These are phyloP conservation scores for Fusarium nygamai DNA, from an alignment of 2,329 filamentous ascomycete genomes.

Conservation along the genomic window DNA sequence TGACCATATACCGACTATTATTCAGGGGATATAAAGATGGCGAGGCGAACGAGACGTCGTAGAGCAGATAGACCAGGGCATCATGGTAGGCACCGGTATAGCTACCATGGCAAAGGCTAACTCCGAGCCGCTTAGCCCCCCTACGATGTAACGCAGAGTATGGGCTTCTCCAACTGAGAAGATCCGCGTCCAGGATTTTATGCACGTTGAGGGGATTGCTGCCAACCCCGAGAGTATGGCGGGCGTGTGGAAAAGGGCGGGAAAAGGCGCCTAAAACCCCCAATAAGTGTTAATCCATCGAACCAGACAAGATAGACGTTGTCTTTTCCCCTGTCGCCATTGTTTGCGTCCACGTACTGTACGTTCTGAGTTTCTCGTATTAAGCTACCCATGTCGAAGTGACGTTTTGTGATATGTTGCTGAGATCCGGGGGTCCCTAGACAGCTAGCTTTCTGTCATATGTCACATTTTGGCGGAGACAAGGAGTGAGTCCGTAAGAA, in stretches of 20 bases:
- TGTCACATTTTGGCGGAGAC: slow-evolving; percentile 24
- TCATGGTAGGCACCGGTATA: slow-evolving; percentile 2
- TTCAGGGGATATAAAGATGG: background rate
- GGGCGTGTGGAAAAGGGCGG: slow-evolving; percentile 22
- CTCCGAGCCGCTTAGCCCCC: slow-evolving; percentile 11
- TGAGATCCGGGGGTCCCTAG: slow-evolving; percentile 20
- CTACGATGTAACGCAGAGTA: slow-evolving; percentile 38
- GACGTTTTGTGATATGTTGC: slow-evolving; percentile 18
- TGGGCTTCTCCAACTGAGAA: slow-evolving; percentile 27
- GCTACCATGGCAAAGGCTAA: background rate
- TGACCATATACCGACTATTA: background rate
- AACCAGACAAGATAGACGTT: slow-evolving; percentile 1
- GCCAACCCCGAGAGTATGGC: slow-evolving; percentile 24
- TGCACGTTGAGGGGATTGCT: slow-evolving; percentile 25
- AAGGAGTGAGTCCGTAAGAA: slow-evolving; percentile 6
- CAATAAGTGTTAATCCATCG: background rate
- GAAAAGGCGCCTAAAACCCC: slow-evolving; percentile 12
- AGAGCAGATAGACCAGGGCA: background rate
- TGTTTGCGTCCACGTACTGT: background rate
- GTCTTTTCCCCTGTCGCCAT: slow-evolving; percentile 5
- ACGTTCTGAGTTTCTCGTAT: slow-evolving; percentile 5
- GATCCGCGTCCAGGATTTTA: slow-evolving; percentile 40
- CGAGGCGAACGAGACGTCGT: background rate
- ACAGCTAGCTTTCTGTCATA: slow-evolving; percentile 17
- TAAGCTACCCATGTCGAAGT: slow-evolving; percentile 23